Evolutionary conservation across 345 rosid genomes (phyloP).

Genomic region (Linum usitatissimum): DNA sequence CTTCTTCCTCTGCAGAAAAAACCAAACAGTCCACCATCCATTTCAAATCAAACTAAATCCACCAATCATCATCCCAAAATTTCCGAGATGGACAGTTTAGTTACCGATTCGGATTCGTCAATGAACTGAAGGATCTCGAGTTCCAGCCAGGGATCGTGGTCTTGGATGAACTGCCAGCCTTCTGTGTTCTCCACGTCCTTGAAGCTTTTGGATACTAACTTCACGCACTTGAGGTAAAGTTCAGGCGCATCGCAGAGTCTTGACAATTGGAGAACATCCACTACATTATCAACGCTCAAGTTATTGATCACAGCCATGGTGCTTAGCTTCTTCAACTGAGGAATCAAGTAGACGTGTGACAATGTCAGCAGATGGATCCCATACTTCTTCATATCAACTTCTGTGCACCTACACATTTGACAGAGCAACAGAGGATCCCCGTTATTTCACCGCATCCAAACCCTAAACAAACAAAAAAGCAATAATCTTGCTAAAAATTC

Average conservation of each 20-base stretch:
- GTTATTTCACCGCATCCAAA: constrained; percentile 4
- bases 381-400: constrained; percentile 49
- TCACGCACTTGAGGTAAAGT: constrained; percentile 56
- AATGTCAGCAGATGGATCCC: constrained; percentile 69
- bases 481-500: background rate
- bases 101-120: constrained; percentile 61
- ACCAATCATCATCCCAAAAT: background rate
- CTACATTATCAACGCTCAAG: constrained; percentile 54
- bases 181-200: constrained; percentile 51
- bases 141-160: constrained; percentile 63
- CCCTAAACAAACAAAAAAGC: background rate
- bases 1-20: constrained; percentile 50
- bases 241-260: constrained; percentile 72
- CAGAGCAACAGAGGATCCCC: background rate
- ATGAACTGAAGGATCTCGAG: constrained; percentile 76
- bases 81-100: background rate
- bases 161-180: constrained; percentile 74
- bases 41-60: background rate
- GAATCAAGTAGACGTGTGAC: constrained; percentile 65
- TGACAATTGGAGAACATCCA: constrained; percentile 70
- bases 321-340: constrained; percentile 59
- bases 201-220: constrained; percentile 34
- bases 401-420: constrained; percentile 33
- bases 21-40: background rate
- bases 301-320: constrained; percentile 30